Percentiles rank a stretch among this genome's conserved stretches.
These are phyloP conservation scores for Tulasnella sp. DNA, from an alignment of 768 basidiomycete species.

Conservation along the genomic window DNA sequence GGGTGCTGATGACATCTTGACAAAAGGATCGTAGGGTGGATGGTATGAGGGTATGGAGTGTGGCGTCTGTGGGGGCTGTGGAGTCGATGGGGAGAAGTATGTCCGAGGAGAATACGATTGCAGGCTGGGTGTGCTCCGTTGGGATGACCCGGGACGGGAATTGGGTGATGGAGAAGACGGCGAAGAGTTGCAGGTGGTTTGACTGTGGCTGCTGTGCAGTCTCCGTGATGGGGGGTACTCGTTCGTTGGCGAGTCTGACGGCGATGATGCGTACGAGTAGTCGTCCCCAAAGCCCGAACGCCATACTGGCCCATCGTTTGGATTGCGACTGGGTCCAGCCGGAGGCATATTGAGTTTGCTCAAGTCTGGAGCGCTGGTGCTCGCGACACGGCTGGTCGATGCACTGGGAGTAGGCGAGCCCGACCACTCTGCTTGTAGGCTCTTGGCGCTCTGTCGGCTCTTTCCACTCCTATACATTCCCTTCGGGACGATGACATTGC, in stretches of 20 bases:
- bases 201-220: not conserved
- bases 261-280: not conserved
- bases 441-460: constrained; percentile 28
- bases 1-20: too few species aligned
- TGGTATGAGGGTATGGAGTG: not conserved
- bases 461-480: constrained; percentile 41
- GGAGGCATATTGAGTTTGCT: not conserved
- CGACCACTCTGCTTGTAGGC: constrained; percentile 18
- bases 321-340: not conserved
- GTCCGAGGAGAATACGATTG: constrained; percentile 1
- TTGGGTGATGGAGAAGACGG: constrained; percentile 11
- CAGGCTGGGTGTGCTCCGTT: not conserved
- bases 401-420: not conserved
- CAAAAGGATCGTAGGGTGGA: not conserved
- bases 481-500: constrained; percentile 36
- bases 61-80: not conserved
- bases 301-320: not conserved
- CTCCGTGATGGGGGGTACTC: not conserved
- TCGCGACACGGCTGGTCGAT: not conserved
- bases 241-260: constrained; percentile 8
- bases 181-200: not conserved
- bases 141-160: constrained; percentile 11
- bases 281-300: not conserved
- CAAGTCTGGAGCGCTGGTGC: constrained; percentile 3
- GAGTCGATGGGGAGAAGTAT: not conserved